Evolutionary conservation across 1,284 basidiomycete genomes (phyloP).

Genomic region (Chalciporus sp.): DNA sequence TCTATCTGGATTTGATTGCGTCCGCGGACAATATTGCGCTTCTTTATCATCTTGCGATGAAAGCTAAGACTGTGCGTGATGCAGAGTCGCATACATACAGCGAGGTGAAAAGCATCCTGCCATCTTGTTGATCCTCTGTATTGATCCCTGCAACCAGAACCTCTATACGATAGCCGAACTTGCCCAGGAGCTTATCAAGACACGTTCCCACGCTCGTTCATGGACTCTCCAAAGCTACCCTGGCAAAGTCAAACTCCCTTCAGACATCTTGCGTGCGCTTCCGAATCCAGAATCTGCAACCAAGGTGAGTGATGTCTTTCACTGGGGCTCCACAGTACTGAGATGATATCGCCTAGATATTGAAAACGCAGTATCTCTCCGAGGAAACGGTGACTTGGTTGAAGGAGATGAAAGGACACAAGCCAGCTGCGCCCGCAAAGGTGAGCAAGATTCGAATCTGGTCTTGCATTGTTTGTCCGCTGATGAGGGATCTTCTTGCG

Average conservation of each 20-base stretch:
- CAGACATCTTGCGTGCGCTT: slow-evolving; percentile 77
- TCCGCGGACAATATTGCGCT: slow-evolving; percentile 80
- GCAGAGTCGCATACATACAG: slow-evolving; percentile 63
- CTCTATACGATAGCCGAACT: slow-evolving; percentile 90
- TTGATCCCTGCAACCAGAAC: background rate
- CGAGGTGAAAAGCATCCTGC: slow-evolving; percentile 51
- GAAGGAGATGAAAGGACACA: slow-evolving; percentile 37
- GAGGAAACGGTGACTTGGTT: slow-evolving; percentile 61
- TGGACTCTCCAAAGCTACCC: slow-evolving; percentile 86
- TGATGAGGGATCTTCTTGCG: background rate
- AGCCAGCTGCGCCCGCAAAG: slow-evolving; percentile 22
- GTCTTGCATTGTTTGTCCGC: background rate
- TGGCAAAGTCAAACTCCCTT: slow-evolving; percentile 78
- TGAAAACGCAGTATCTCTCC: slow-evolving; percentile 67
- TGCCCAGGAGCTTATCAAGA: slow-evolving; percentile 84
- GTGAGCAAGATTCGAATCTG: slow-evolving; percentile 11
- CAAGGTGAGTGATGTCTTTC: slow-evolving; percentile 45
- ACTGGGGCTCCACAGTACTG: background rate
- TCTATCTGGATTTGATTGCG: slow-evolving; percentile 82
- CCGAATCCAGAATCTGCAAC: slow-evolving; percentile 64
- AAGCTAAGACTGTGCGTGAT: slow-evolving; percentile 87
- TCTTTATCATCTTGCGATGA: slow-evolving; percentile 81
- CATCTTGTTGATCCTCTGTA: background rate
- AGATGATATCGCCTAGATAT: slow-evolving; percentile 44
- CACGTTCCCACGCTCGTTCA: slow-evolving; percentile 60